These are phyloP conservation scores for Penicillium cinerascens DNA, from an alignment of 495 filamentous ascomycete genomes.

Conservation along the genomic window DNA sequence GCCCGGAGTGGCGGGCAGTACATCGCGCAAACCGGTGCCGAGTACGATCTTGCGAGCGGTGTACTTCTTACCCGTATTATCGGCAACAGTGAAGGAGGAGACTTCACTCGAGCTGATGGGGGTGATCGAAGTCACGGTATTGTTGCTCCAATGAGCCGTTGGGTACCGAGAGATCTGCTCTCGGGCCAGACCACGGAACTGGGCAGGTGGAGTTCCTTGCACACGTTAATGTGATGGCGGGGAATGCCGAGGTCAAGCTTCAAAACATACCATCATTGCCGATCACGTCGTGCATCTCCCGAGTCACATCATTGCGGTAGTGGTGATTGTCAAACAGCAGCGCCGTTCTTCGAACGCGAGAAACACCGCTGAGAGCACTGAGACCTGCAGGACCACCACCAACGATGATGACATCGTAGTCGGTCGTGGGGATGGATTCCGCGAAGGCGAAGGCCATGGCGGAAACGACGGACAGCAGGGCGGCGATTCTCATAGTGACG, in stretches of 20 bases:
- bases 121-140: constrained; percentile 45
- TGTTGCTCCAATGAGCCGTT: constrained; percentile 47
- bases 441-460: constrained; percentile 15
- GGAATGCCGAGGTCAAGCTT: not conserved
- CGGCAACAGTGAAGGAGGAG: constrained; percentile 43
- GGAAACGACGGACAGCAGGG: constrained; percentile 20
- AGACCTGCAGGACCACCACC: constrained; percentile 37
- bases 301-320: constrained; percentile 53
- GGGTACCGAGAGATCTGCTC: constrained; percentile 48
- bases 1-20: constrained; percentile 52
- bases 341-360: constrained; percentile 49
- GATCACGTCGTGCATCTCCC: constrained; percentile 57
- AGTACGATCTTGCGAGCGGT: constrained; percentile 52
- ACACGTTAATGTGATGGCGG: not conserved
- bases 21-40: constrained; percentile 52
- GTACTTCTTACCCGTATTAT: constrained; percentile 29
- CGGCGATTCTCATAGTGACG: not conserved
- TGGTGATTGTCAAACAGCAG: constrained; percentile 53
- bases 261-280: constrained; percentile 49
- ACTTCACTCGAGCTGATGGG: constrained; percentile 27
- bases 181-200: constrained; percentile 51
- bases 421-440: constrained; percentile 19
- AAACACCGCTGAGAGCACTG: constrained; percentile 50
- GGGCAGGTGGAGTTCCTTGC: constrained; percentile 48
- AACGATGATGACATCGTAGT: constrained; percentile 36